phyloP scores from a whole-genome alignment of 2,329 filamentous ascomycete species.

The Leptodontidium sp. region DNA sequence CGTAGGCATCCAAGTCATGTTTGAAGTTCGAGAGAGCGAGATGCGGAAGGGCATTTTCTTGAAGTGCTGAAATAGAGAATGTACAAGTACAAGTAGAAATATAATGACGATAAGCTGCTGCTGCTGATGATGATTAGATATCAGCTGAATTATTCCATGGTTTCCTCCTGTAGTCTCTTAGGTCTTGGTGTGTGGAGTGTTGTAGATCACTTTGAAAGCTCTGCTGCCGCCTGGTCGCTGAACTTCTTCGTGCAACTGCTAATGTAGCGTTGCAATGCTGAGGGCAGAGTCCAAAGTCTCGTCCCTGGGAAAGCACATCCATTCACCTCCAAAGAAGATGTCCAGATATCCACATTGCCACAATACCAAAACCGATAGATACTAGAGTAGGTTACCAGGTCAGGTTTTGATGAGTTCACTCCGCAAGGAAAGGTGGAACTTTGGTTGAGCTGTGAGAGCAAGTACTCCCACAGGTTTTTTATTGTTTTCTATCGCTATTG shows the following conservation, averaged over 20 bases:
- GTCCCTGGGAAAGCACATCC: too few relatives aligned
- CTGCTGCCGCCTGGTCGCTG: too few relatives aligned
- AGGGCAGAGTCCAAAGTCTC: background rate
- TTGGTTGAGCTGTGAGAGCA: background rate
- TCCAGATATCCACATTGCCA: background rate
- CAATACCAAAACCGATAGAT: too few relatives aligned
- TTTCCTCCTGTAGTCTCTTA: too few relatives aligned
- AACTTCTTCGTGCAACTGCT: too few relatives aligned
- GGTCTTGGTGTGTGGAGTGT: too few relatives aligned
- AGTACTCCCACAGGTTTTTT: background rate
- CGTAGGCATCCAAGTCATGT: conserved; percentile 91
- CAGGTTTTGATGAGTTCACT: too few relatives aligned
- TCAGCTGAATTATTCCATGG: background rate
- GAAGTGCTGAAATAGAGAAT: conserved; percentile 64
- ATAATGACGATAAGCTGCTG: background rate
- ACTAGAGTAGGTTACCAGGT: too few relatives aligned
- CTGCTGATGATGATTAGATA: background rate
- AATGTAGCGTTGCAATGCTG: too few relatives aligned
- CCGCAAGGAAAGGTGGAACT: background rate
- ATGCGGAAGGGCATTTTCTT: conserved; percentile 80
- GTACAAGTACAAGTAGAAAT: background rate
- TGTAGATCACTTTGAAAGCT: too few relatives aligned
- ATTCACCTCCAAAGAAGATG: too few relatives aligned
- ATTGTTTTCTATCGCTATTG: background rate
- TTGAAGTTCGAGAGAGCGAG: conserved; percentile 89